These are phyloP conservation scores for Puccinia triticina DNA, from an alignment of 1,284 basidiomycete species.

Conservation along the genomic window DNA sequence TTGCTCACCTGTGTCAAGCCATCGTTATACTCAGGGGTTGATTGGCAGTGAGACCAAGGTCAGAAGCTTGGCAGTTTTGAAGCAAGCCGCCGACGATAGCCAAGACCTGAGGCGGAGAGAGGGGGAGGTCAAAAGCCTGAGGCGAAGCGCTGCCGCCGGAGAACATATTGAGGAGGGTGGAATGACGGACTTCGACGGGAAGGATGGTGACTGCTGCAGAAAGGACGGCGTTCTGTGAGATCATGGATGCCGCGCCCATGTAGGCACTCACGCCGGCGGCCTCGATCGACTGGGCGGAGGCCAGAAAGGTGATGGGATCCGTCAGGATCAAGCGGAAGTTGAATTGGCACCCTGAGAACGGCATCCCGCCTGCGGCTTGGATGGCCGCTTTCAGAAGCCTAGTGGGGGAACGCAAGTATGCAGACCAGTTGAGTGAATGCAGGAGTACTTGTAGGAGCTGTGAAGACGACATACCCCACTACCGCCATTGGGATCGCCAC, in stretches of 20 bases:
- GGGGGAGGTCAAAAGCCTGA: slow-evolving; percentile 71
- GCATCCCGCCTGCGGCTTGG: slow-evolving; percentile 30
- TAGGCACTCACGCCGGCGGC: slow-evolving; percentile 44
- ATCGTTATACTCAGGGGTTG: slow-evolving; percentile 47
- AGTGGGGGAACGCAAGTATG: no score
- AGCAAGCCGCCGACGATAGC: slow-evolving; percentile 74
- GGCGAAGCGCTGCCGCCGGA: slow-evolving; percentile 69
- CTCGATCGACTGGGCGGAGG: slow-evolving; percentile 38
- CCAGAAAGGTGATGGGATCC: slow-evolving; percentile 42
- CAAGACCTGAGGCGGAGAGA: slow-evolving; percentile 72
- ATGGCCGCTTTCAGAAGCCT: slow-evolving; percentile 51
- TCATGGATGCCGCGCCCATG: slow-evolving; percentile 32
- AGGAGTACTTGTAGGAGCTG: slow-evolving; percentile 27
- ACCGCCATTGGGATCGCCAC: not conserved
- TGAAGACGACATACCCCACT: not conserved
- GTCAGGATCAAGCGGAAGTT: slow-evolving; percentile 48
- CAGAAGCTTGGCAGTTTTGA: slow-evolving; percentile 66
- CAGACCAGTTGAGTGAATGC: no score
- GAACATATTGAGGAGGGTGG: slow-evolving; percentile 73
- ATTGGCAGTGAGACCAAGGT: slow-evolving; percentile 65
- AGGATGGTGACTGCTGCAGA: slow-evolving; percentile 75
- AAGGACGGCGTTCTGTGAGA: slow-evolving; percentile 67
- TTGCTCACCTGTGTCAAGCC: slow-evolving; percentile 38
- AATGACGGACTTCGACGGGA: slow-evolving; percentile 74
- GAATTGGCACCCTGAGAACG: slow-evolving; percentile 48